phyloP scores from a whole-genome alignment of 306 rosid species.

The Betula pendula region DNA sequence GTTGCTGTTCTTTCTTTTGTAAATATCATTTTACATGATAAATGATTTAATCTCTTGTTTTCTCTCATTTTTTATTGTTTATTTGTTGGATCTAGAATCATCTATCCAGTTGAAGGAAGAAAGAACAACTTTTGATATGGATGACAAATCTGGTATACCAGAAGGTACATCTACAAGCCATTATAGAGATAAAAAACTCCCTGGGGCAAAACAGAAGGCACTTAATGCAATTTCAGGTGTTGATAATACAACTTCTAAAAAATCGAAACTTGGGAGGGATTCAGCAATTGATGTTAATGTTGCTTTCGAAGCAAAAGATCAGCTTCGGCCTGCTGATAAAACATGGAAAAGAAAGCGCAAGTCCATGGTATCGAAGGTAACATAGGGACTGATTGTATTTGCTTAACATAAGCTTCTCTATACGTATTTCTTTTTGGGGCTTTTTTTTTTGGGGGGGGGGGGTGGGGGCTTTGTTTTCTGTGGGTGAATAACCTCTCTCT shows the following conservation, averaged over 20 bases:
- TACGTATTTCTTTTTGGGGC: not conserved
- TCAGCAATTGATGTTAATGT: constrained; percentile 30
- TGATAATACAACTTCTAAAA: constrained; percentile 49
- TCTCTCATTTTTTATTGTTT: constrained; percentile 3
- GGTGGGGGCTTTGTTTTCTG: not conserved
- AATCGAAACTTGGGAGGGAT: constrained; percentile 66
- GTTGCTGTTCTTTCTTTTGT: constrained; percentile 12
- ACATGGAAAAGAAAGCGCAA: constrained; percentile 63
- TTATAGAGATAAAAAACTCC: constrained; percentile 48
- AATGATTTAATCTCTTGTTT: constrained; percentile 16
- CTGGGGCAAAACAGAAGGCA: constrained; percentile 36
- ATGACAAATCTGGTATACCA: constrained; percentile 54
- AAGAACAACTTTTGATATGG: constrained; percentile 42
- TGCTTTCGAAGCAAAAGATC: constrained; percentile 52
- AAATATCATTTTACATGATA: not conserved
- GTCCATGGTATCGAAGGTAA: constrained; percentile 48
- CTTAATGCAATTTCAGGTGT: constrained; percentile 37
- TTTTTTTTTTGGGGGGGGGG: constrained; percentile 4
- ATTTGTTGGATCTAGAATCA: constrained; percentile 50
- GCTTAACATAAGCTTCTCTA: not conserved
- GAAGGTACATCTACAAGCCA: constrained; percentile 66
- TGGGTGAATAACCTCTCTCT: not conserved
- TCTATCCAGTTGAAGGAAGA: constrained; percentile 71
- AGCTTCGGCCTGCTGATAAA: constrained; percentile 38
- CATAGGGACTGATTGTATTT: constrained; percentile 1